These are phyloP conservation scores for Aspergillus pseudotamarii DNA, from an alignment of 2,329 filamentous ascomycete species.

Conservation along the genomic window DNA sequence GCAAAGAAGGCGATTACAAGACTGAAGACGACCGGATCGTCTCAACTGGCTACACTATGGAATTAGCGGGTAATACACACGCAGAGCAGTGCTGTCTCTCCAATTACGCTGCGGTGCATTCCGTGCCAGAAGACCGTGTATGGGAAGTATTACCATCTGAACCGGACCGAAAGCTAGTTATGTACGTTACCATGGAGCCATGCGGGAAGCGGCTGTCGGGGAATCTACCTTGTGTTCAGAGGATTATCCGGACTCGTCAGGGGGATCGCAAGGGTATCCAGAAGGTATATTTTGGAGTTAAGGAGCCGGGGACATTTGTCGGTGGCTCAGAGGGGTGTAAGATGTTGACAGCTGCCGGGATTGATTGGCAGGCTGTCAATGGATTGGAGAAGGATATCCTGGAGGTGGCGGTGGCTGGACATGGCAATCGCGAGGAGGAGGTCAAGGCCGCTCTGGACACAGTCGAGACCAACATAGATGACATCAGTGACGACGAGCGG, in stretches of 20 bases:
- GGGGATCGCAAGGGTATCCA: constrained; percentile 63
- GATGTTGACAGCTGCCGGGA: constrained; percentile 70
- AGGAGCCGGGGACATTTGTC: constrained; percentile 90
- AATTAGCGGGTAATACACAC: constrained; percentile 90
- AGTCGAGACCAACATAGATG: constrained; percentile 39
- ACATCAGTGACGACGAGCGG: constrained; percentile 43
- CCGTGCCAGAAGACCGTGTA: constrained; percentile 38
- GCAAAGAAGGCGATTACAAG: constrained; percentile 29
- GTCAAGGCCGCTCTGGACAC: constrained; percentile 29
- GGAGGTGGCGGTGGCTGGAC: constrained; percentile 79
- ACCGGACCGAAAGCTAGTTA: constrained; percentile 52
- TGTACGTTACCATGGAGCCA: constrained; percentile 88
- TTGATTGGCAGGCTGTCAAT: constrained; percentile 71
- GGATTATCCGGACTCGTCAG: constrained; percentile 63
- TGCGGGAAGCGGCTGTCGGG: constrained; percentile 50
- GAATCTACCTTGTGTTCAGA: constrained; percentile 66
- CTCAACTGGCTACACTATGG: constrained; percentile 85
- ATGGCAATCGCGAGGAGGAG: constrained; percentile 50
- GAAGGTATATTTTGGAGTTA: constrained; percentile 83
- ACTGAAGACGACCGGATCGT: constrained; percentile 57
- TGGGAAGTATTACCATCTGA: constrained; percentile 45
- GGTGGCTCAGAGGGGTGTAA: constrained; percentile 74
- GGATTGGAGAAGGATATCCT: constrained; percentile 83
- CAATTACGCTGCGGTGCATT: constrained; percentile 57
- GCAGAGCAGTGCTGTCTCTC: constrained; percentile 90